Evolutionary conservation across 1,284 basidiomycete genomes (phyloP), one percentile per base, ranked within the genome.

Genomic region (Sphagnurus paluster): DNA sequence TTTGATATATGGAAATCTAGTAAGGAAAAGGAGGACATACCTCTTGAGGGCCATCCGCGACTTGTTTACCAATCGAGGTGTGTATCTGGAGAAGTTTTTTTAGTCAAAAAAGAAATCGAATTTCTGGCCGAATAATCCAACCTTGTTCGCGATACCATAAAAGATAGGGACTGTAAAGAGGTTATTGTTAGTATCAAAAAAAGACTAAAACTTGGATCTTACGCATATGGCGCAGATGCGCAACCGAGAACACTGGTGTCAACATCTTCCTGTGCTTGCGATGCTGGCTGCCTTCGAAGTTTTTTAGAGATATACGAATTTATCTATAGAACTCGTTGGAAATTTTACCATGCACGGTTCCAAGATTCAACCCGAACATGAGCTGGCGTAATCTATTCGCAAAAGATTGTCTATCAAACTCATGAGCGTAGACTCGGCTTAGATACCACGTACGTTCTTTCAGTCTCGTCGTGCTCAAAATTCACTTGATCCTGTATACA

Each of bases 261-360:
- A 79, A 57, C 56, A 77, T 65, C 53, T 75, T 75, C 4, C 74
- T 63, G 47, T 76, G 72, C 43, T 64, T 69, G 35, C 60, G 62
- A 53, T 76, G 74, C 17, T 67, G 64, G 19, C 70, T 61, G 0
- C 72, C 76, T 28, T 26, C 9, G n/a, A 16, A 17, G 23, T n/a
- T 14, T 11, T n/a, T 8, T 21, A 14, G 11, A n/a, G n/a, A n/a
- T n/a, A n/a, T n/a, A n/a, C n/a, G 9, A 24, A 21, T 16, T 13
- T 20, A 11, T 19, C 17, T 20, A 4, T 17, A 11, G n/a, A n/a
- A n/a, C n/a, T n/a, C n/a, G n/a, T n/a, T 13, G 17, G 16, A 26
- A 28, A 32, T 10, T 57, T 11, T 23, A 68, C 70, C 70, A 10
- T 64, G 46, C 1, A 68, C 66, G 0, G 66, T 55, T 5, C 70